phyloP scores from a whole-genome alignment of 352 stramenopile species.

The Globisporangium irregulare region DNA sequence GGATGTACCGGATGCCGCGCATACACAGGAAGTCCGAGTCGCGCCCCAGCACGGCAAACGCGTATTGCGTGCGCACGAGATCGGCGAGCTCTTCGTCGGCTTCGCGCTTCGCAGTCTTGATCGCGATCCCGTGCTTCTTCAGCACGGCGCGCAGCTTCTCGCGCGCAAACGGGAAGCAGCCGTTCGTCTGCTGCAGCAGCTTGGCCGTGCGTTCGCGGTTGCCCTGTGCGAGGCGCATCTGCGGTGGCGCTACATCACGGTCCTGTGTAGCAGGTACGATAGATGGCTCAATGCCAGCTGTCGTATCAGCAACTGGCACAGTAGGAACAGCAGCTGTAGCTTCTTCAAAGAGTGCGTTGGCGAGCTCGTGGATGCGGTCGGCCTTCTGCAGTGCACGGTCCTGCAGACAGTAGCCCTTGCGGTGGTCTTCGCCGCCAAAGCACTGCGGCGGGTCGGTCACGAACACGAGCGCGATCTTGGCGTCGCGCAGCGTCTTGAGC shows the following conservation, averaged over 20 bases:
- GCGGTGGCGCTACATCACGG: background rate
- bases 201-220: conserved; percentile 19
- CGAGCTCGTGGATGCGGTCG: conserved; percentile 42
- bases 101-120: conserved; percentile 61
- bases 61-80: conserved; percentile 45
- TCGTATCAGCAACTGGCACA: background rate
- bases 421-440: conserved; percentile 64
- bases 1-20: conserved; percentile 79
- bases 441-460: conserved; percentile 72
- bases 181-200: conserved; percentile 58
- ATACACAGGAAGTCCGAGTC: conserved; percentile 91
- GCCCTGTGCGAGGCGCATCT: conserved; percentile 13
- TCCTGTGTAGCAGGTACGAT: background rate
- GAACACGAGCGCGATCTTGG: conserved; percentile 60
- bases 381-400: conserved; percentile 57
- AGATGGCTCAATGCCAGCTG: background rate
- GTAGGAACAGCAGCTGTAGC: background rate
- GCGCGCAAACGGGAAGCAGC: conserved; percentile 71
- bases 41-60: conserved; percentile 67
- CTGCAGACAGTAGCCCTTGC: conserved; percentile 54
- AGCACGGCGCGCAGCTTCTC: conserved; percentile 65
- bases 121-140: conserved; percentile 39
- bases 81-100: conserved; percentile 76
- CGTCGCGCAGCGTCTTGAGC: conserved; percentile 36
- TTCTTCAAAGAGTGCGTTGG: conserved; percentile 26